A percentile compares a stretch with the other conserved stretches of the same genome.
Evolutionary conservation across 106 monocot genomes (phyloP).

Genomic region (Posidonia australis): DNA sequence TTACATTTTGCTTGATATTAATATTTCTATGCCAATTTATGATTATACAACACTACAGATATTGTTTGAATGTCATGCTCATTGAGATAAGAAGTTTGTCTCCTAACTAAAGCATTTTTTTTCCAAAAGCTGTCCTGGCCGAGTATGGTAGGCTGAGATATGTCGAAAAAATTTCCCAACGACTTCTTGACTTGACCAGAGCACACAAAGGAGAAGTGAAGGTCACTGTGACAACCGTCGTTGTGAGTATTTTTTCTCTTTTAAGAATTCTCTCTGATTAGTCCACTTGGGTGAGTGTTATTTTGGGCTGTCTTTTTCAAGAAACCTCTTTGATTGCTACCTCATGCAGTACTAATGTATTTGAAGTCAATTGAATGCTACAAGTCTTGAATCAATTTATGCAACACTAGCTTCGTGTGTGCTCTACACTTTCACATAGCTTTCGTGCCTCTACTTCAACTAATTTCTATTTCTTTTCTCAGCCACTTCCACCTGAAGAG

Average conservation of each 20-base stretch:
- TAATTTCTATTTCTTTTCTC: constrained; percentile 6
- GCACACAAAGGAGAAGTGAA: constrained; percentile 82
- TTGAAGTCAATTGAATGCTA: too few species aligned
- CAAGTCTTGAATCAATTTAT: too few species aligned
- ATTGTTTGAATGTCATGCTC: neutral
- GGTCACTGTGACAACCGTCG: constrained; percentile 68
- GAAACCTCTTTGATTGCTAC: too few species aligned
- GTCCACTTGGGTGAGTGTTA: too few species aligned
- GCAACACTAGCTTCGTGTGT: neutral
- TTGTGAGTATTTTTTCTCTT: constrained; percentile 41
- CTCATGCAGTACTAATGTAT: too few species aligned
- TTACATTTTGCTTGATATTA: neutral
- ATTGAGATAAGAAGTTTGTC: too few species aligned
- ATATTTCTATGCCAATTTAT: neutral
- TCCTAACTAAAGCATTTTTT: neutral
- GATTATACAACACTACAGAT: too few species aligned
- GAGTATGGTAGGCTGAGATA: constrained; percentile 74
- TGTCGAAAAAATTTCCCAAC: constrained; percentile 58
- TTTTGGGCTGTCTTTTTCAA: too few species aligned
- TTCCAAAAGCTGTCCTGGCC: constrained; percentile 59
- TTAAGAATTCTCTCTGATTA: too few species aligned
- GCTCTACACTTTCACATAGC: too few species aligned
- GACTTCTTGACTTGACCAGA: constrained; percentile 77
- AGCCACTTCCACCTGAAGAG: constrained; percentile 87
- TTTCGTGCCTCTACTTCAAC: neutral